Percentiles rank a stretch among this genome's conserved stretches.
phyloP scores from a whole-genome alignment of 768 basidiomycete genomes.

The Albatrellus ellisii region DNA sequence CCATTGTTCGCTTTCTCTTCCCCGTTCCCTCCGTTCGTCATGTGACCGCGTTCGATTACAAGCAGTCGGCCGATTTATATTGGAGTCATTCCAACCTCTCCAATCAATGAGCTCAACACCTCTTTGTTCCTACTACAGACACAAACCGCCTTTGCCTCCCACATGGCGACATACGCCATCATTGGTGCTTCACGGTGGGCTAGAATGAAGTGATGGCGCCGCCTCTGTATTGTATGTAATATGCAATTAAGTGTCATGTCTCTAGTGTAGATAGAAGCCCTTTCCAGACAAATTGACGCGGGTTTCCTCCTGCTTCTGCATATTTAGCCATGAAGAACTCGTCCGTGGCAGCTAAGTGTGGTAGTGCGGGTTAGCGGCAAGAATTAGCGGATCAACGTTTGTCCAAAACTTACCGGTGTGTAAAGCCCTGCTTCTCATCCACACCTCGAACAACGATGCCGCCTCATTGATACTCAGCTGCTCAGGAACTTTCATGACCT shows the following conservation, averaged over 20 bases:
- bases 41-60: slow-evolving; percentile 2
- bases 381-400: not conserved
- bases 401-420: slow-evolving; percentile 29
- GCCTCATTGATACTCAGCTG: slow-evolving; percentile 56
- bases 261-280: slow-evolving; percentile 18
- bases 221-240: not conserved
- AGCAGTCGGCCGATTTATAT: too few species aligned
- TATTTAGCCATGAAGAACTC: slow-evolving; percentile 72
- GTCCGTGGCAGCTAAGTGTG: slow-evolving; percentile 28
- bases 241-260: slow-evolving; percentile 4
- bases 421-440: slow-evolving; percentile 50
- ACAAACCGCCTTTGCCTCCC: too few species aligned
- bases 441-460: slow-evolving; percentile 60
- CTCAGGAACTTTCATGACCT: slow-evolving; percentile 39
- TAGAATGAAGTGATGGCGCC: too few species aligned
- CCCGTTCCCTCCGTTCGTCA: slow-evolving; percentile 1
- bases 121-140: too few species aligned
- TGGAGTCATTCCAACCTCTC: too few species aligned
- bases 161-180: too few species aligned
- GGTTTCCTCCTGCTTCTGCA: slow-evolving; percentile 64
- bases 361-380: not conserved
- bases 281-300: slow-evolving; percentile 55
- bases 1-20: not conserved
- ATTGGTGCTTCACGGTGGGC: too few species aligned
- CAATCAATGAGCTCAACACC: too few species aligned